These are phyloP conservation scores for Saitozyma podzolica DNA, from an alignment of 768 basidiomycete genomes.

Conservation along the genomic window DNA sequence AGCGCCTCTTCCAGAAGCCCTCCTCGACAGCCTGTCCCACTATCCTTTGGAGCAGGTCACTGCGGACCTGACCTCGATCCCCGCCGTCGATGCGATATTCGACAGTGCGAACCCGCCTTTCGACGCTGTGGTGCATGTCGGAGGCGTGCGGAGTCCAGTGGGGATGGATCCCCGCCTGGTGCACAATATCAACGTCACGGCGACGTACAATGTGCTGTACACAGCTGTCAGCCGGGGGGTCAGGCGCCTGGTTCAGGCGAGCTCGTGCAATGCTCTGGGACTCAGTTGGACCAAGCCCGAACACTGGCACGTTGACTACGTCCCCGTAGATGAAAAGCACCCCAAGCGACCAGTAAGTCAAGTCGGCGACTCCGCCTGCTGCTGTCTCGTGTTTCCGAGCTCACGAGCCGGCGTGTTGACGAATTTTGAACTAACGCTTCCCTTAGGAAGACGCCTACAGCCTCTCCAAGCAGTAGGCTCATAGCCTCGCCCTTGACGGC, in stretches of 20 bases:
- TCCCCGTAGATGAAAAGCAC: constrained; percentile 5
- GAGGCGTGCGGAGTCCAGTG: constrained; percentile 19
- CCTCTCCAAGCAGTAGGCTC: constrained; percentile 4
- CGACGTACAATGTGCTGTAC: constrained; percentile 24
- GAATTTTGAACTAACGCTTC: too few relatives aligned
- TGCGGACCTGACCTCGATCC: constrained; percentile 16
- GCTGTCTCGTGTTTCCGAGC: too few relatives aligned
- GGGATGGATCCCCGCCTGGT: constrained; percentile 11
- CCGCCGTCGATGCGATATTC: constrained; percentile 10
- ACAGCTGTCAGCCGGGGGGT: constrained; percentile 2
- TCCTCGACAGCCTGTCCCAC: constrained; percentile 9
- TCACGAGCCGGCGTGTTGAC: too few relatives aligned
- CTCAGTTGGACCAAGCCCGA: constrained; percentile 10
- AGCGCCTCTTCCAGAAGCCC: constrained; percentile 5
- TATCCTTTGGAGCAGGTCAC: background rate
- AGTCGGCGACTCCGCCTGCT: background rate
- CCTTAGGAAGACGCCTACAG: constrained; percentile 8
- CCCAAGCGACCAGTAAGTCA: constrained; percentile 7
- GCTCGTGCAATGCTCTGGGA: constrained; percentile 8
- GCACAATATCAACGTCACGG: constrained; percentile 21
- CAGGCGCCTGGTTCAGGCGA: constrained; percentile 4
- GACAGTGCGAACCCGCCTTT: constrained; percentile 5
- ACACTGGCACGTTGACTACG: constrained; percentile 2
- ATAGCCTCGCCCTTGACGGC: background rate
- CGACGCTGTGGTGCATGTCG: constrained; percentile 25